Percentiles rank a stretch among this genome's conserved stretches.
Conservation (phyloP, 352 stramenopile species). For the Globisporangium parvum region DNA sequence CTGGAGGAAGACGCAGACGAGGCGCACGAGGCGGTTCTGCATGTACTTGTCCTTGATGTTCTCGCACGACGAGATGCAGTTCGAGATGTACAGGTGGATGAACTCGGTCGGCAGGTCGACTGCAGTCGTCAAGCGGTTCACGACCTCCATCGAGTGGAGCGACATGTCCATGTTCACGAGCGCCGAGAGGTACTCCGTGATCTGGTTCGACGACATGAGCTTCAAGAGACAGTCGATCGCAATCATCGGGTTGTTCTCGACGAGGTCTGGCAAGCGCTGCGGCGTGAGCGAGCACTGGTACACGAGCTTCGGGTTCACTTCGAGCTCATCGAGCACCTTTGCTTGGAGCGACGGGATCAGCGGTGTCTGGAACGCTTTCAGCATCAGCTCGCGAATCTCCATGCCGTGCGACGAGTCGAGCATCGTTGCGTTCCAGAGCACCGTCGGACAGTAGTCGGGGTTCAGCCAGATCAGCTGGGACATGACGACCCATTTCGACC, state of each 20-base stretch:
- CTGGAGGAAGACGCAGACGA: constrained; percentile 98
- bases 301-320: constrained; percentile 86
- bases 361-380: constrained; percentile 86
- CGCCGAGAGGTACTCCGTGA: constrained; percentile 95
- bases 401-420: constrained; percentile 81
- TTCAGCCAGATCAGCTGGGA: constrained; percentile 88
- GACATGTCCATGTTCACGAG: constrained; percentile 99
- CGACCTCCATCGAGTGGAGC: constrained; percentile 97
- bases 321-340: constrained; percentile 85
- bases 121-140: constrained; percentile 91
- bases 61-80: constrained; percentile 98
- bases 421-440: constrained; percentile 90
- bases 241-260: constrained; percentile 98
- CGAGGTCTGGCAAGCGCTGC: constrained; percentile 92
- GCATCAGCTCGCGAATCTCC: constrained; percentile 87
- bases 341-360: constrained; percentile 87
- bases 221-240: constrained; percentile 95
- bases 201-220: constrained; percentile 87
- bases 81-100: constrained; percentile 98
- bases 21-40: constrained; percentile 94
- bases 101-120: constrained; percentile 95
- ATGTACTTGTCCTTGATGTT: constrained; percentile 99
- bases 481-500: background rate
- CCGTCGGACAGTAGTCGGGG: constrained; percentile 85
- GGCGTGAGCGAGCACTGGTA: constrained; percentile 92